Conservation (phyloP, 306 rosid genomes). For the Rosa lucieae region DNA sequence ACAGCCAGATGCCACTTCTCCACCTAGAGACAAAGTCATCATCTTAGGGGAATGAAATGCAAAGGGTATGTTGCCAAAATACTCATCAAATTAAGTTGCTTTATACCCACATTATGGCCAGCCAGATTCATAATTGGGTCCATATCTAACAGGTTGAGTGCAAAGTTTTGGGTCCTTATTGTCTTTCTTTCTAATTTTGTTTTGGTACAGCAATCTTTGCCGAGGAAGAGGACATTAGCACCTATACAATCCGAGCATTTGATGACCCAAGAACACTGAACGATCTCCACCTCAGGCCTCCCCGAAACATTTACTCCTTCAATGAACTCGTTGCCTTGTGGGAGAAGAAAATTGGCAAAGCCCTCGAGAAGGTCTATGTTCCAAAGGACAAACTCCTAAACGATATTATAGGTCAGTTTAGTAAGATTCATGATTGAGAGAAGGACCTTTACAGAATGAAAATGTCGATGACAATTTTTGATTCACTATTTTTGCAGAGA, state of each 20-base stretch:
- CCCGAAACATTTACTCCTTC: slow-evolving; percentile 62
- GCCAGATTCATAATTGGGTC: no score
- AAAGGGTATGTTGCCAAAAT: slow-evolving; percentile 41
- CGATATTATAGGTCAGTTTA: slow-evolving; percentile 56
- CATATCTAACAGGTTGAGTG: background rate
- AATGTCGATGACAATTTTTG: background rate
- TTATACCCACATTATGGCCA: no score
- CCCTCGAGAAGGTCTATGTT: slow-evolving; percentile 50
- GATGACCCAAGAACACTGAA: slow-evolving; percentile 86
- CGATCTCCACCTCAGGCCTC: slow-evolving; percentile 73
- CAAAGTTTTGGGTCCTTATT: no score
- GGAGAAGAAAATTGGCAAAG: slow-evolving; percentile 87
- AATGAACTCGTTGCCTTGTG: slow-evolving; percentile 75
- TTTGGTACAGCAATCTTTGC: slow-evolving; percentile 54
- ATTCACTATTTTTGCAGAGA: slow-evolving; percentile 31
- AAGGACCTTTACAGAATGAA: background rate
- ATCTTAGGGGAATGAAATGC: slow-evolving; percentile 70
- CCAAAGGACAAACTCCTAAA: slow-evolving; percentile 73
- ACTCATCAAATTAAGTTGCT: background rate
- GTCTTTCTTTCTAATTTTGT: background rate
- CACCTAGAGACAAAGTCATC: slow-evolving; percentile 69
- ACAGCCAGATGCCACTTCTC: slow-evolving; percentile 62
- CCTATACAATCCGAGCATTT: slow-evolving; percentile 73
- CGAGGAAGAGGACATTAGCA: slow-evolving; percentile 79
- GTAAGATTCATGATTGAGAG: background rate